Evolutionary conservation across 371 early-diverging fungal genomes (phyloP).

Genomic region (Entomophthora muscae): DNA sequence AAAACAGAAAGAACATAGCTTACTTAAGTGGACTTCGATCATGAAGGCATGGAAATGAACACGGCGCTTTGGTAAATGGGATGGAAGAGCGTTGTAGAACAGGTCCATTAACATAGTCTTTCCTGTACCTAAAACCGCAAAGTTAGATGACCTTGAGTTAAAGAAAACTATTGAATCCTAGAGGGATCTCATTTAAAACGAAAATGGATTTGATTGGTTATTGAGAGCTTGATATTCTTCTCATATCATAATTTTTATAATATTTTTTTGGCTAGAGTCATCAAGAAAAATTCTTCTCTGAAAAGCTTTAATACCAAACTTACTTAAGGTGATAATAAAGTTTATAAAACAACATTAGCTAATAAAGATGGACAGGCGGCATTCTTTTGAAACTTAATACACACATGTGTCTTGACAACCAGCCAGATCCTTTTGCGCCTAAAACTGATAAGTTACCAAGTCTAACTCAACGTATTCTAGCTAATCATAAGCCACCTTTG

Average conservation of each 20-base stretch:
- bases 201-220: too few relatives aligned
- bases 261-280: too few relatives aligned
- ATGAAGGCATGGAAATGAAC: constrained; percentile 93
- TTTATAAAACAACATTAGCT: too few relatives aligned
- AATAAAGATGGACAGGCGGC: background rate
- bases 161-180: too few relatives aligned
- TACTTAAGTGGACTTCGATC: constrained; percentile 74
- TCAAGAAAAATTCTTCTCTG: background rate
- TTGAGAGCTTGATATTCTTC: too few relatives aligned
- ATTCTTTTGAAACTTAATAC: background rate
- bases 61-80: constrained; percentile 46
- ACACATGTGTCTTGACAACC: background rate
- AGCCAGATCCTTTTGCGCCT: background rate
- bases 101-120: constrained; percentile 97
- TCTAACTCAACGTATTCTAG: too few relatives aligned
- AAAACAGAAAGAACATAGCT: too few relatives aligned
- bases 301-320: background rate
- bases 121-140: constrained; percentile 38
- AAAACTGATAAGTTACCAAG: too few relatives aligned
- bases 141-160: background rate
- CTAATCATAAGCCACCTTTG: too few relatives aligned
- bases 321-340: too few relatives aligned
- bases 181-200: too few relatives aligned
- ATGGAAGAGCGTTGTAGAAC: constrained; percentile 56
- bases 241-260: too few relatives aligned